Evolutionary conservation across 768 basidiomycete species (phyloP), one percentile per base, ranked within the genome.

Genomic region (Mycena rosella): DNA sequence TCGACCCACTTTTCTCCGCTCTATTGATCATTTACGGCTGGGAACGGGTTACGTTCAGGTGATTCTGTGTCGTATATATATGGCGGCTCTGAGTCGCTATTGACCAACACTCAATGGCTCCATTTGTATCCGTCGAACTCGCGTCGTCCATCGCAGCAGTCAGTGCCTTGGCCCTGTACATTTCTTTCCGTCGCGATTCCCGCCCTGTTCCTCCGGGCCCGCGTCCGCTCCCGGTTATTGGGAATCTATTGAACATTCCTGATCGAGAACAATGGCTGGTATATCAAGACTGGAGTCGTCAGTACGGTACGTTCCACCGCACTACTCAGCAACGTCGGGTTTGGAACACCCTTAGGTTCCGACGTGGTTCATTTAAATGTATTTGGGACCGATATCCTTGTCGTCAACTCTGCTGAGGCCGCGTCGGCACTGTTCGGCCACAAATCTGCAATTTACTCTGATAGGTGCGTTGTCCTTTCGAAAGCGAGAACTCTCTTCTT

Each of bases 171-270:
- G 57, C 48, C 4, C 20, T 65, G 14, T 29, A 22, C 45, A 15
- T 65, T 26, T 60, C 48, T 20, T 17, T 49, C 42, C 74, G 14
- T 72, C 75, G 10, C 68, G 75, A 36, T 29, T 40, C 62, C 27
- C 57, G 36, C 9, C 38, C 34, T 6, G 17, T 36, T n/a, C 83
- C 83, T 18, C 82, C 82, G 0, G 82, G 82, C 0, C 82, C 82
- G 2, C 77, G 74, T 42, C 74, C 75, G 18, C 27, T 80, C 36
- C 83, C 83, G 5, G 52, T 84, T 17, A n/a, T 83, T 22, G 83
- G 82, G 1, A 83, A 83, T 60, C 67, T 81, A n/a, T 73, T 79
- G 6, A 78, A 80, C 36, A 74, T 84, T 70, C 82, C 82, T 32
- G 74, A 72, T 24, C 55, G 72, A 27, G 81, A 80, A 27, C 78